Evolutionary conservation across 2,329 filamentous ascomycete species (phyloP).

Genomic region (Dendryphion nanum): DNA sequence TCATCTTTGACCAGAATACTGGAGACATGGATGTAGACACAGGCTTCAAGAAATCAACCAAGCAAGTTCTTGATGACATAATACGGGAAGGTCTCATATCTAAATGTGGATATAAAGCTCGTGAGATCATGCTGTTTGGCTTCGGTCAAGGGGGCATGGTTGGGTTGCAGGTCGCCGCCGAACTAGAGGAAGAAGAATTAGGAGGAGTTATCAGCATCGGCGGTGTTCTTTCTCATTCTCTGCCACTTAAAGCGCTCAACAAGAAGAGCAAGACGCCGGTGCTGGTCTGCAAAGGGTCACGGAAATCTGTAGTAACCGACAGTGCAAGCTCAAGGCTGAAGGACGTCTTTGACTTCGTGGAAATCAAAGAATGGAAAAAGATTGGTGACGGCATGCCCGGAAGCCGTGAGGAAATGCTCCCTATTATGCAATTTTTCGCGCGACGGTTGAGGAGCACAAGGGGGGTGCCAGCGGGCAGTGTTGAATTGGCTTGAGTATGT

Average conservation of each 20-base stretch:
- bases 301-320: constrained; percentile 56
- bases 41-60: constrained; percentile 47
- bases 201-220: constrained; percentile 65
- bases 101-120: constrained; percentile 50
- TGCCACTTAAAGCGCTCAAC: constrained; percentile 24
- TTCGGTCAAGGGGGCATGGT: constrained; percentile 60
- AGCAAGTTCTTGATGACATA: constrained; percentile 45
- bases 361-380: constrained; percentile 48
- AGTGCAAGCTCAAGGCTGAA: constrained; percentile 64
- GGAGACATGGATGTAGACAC: constrained; percentile 56
- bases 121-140: constrained; percentile 55
- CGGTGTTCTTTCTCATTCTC: constrained; percentile 51
- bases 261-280: constrained; percentile 63
- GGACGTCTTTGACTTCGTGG: constrained; percentile 56
- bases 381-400: constrained; percentile 78
- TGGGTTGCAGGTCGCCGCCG: constrained; percentile 46
- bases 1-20: constrained; percentile 53
- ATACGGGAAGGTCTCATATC: constrained; percentile 45
- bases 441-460: constrained; percentile 59
- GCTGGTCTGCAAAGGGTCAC: constrained; percentile 58
- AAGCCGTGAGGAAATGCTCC: constrained; percentile 80
- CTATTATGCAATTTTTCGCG: constrained; percentile 82
- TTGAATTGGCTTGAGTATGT: constrained; percentile 44
- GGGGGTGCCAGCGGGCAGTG: constrained; percentile 53
- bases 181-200: constrained; percentile 42